Evolutionary conservation across 1,284 basidiomycete species (phyloP).

Genomic region (Cryptococcus jaspeensis): DNA sequence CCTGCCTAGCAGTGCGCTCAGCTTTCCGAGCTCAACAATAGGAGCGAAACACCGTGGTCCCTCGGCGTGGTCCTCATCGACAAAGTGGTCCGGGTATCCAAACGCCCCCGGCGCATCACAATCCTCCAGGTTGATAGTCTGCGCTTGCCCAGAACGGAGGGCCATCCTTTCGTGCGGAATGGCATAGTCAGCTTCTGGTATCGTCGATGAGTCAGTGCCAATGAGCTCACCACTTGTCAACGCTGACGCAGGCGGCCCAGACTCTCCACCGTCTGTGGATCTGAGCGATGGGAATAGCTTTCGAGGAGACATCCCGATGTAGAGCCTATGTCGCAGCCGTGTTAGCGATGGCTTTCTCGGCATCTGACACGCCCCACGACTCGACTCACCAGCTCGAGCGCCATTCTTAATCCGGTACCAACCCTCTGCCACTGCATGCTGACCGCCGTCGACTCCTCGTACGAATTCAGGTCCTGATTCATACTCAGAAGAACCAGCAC

Average conservation of each 20-base stretch:
- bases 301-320: slow-evolving; percentile 6
- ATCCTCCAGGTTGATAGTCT: slow-evolving; percentile 18
- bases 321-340: background rate
- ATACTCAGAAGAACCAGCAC: slow-evolving; percentile 5
- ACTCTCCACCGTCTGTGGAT: slow-evolving; percentile 6
- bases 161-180: slow-evolving; percentile 2
- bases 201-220: background rate
- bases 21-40: slow-evolving; percentile 13
- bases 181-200: too few relatives aligned
- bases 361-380: background rate
- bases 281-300: slow-evolving; percentile 7
- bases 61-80: slow-evolving; percentile 2
- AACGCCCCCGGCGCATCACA: slow-evolving; percentile 19
- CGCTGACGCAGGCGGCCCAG: slow-evolving; percentile 6
- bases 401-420: slow-evolving; percentile 5
- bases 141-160: slow-evolving; percentile 12
- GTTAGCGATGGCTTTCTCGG: background rate
- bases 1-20: slow-evolving; percentile 20
- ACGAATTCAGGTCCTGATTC: slow-evolving; percentile 3
- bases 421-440: slow-evolving; percentile 10
- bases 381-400: slow-evolving; percentile 3
- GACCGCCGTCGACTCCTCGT: slow-evolving; percentile 3
- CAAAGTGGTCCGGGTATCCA: slow-evolving; percentile 15
- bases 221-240: slow-evolving; percentile 6
- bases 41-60: slow-evolving; percentile 18